Conservation (phyloP, 441 rosid genomes). For the Viola pubescens region DNA sequence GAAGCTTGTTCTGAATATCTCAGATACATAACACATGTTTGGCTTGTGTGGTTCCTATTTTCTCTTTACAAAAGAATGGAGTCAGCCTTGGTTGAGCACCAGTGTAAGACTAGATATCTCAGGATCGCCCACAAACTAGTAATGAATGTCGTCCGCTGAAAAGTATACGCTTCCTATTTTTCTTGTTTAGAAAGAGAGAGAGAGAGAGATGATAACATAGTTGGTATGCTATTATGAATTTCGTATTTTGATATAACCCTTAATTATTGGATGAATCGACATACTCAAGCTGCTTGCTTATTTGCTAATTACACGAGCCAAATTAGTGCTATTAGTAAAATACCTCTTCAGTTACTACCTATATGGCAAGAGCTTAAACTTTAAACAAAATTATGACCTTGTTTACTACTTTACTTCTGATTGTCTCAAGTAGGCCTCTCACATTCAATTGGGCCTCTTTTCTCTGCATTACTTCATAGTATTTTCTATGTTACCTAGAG, state of each 20-base stretch:
- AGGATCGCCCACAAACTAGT: background rate
- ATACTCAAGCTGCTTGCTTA: background rate
- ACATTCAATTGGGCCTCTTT: slow-evolving; percentile 10
- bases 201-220: background rate
- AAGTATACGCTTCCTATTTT: too few species aligned
- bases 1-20: too few species aligned
- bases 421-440: slow-evolving; percentile 1
- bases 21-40: too few species aligned
- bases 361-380: too few species aligned
- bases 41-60: background rate
- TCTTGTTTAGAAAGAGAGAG: background rate
- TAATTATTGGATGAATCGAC: background rate
- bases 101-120: background rate
- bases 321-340: background rate
- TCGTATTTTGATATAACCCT: background rate
- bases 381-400: too few species aligned
- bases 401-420: background rate
- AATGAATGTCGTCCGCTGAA: too few species aligned
- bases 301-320: background rate
- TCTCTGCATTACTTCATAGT: background rate
- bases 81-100: background rate
- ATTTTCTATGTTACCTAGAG: background rate
- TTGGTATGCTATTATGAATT: background rate
- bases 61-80: slow-evolving; percentile 1
- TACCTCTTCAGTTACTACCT: too few species aligned